Conservation (phyloP, 495 filamentous ascomycete species). For the Glonium stellatum region DNA sequence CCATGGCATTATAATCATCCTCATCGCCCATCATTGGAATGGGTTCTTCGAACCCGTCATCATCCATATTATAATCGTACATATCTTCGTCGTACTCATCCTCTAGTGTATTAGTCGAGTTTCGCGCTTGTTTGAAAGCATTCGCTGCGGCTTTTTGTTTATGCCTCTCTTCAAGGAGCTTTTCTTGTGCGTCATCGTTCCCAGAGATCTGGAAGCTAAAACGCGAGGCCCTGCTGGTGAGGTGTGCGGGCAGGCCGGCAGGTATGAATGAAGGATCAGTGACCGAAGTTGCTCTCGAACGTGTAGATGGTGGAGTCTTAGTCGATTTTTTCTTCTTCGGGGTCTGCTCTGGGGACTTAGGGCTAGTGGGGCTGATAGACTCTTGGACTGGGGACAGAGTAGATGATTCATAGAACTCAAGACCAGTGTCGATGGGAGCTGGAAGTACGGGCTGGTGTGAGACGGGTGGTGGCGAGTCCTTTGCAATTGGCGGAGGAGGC, state of each 20-base stretch:
- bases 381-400: slow-evolving; percentile 36
- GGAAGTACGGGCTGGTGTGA: slow-evolving; percentile 7
- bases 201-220: slow-evolving; percentile 86
- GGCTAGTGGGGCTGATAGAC: slow-evolving; percentile 31
- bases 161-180: slow-evolving; percentile 77
- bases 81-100: slow-evolving; percentile 27
- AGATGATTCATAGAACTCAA: slow-evolving; percentile 14
- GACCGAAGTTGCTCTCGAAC: slow-evolving; percentile 44
- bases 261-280: slow-evolving; percentile 36
- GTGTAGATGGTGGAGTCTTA: slow-evolving; percentile 39
- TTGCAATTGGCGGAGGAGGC: slow-evolving; percentile 25
- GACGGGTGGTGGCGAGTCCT: slow-evolving; percentile 21
- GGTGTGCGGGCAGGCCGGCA: slow-evolving; percentile 44
- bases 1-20: slow-evolving; percentile 45
- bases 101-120: slow-evolving; percentile 35
- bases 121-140: slow-evolving; percentile 34
- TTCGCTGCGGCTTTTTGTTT: slow-evolving; percentile 60
- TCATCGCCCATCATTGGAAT: slow-evolving; percentile 36
- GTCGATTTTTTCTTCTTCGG: slow-evolving; percentile 28
- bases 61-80: slow-evolving; percentile 21
- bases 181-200: slow-evolving; percentile 73
- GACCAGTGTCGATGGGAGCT: background rate
- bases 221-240: slow-evolving; percentile 78
- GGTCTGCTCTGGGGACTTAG: slow-evolving; percentile 33
- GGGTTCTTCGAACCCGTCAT: slow-evolving; percentile 32